Percentiles rank a stretch among this genome's conserved stretches.
Conservation (phyloP, 2,329 filamentous ascomycete species). For the Penicillium sp. region DNA sequence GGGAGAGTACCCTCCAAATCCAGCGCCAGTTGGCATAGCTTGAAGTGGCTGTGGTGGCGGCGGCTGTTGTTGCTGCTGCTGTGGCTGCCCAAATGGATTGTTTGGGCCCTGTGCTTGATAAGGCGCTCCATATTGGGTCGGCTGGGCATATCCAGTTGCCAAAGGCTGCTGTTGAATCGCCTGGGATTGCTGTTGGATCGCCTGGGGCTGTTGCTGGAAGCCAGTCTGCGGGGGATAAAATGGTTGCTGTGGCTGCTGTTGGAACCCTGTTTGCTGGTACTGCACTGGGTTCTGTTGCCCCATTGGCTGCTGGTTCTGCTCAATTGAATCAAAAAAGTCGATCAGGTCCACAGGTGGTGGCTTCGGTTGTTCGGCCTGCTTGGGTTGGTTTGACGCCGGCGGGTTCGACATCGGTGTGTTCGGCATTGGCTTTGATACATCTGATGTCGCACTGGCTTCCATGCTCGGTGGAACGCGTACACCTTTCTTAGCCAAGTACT, state of each 20-base stretch:
- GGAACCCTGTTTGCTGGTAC: slow-evolving; percentile 38
- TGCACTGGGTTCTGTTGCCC: slow-evolving; percentile 44
- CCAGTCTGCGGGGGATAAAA: slow-evolving; percentile 41
- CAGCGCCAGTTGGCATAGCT: slow-evolving; percentile 67
- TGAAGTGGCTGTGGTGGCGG: slow-evolving; percentile 53
- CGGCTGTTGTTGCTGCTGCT: slow-evolving; percentile 26
- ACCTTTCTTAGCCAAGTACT: slow-evolving; percentile 86
- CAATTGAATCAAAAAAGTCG: slow-evolving; percentile 92
- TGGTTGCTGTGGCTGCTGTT: slow-evolving; percentile 38
- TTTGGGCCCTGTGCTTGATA: slow-evolving; percentile 30
- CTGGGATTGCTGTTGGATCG: slow-evolving; percentile 32
- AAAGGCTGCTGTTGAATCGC: slow-evolving; percentile 40
- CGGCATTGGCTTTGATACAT: slow-evolving; percentile 18
- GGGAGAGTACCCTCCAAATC: slow-evolving; percentile 77
- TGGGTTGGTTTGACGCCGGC: slow-evolving; percentile 25
- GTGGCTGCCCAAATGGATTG: slow-evolving; percentile 39
- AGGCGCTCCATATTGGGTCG: slow-evolving; percentile 22
- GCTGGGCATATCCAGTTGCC: slow-evolving; percentile 27
- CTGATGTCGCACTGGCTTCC: slow-evolving; percentile 43
- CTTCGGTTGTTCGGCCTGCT: slow-evolving; percentile 36
- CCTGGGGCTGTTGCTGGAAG: slow-evolving; percentile 32
- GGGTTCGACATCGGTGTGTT: slow-evolving; percentile 18
- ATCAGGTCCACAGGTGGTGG: slow-evolving; percentile 68
- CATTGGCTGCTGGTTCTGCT: slow-evolving; percentile 78
- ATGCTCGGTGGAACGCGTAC: slow-evolving; percentile 54